Evolutionary conservation across 208 protist species (phyloP).

Genomic region (Leishmania aethiopica): DNA sequence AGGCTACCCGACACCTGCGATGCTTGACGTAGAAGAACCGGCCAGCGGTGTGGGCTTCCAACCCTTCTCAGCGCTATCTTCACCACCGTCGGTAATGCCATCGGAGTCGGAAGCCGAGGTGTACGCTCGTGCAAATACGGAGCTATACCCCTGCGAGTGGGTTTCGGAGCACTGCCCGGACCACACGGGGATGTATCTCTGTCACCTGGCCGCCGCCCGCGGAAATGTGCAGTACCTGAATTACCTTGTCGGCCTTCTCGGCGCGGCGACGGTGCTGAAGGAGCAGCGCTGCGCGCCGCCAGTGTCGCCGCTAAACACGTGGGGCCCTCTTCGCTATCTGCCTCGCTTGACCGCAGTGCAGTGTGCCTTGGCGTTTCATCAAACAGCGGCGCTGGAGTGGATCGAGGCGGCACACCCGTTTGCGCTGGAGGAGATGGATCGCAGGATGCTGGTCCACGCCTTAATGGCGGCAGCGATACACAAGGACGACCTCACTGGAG

Average conservation of each 20-base stretch:
- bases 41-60: not conserved
- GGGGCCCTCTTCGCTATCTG: constrained; percentile 17
- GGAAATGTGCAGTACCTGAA: constrained; percentile 37
- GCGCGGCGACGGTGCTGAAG: constrained; percentile 30
- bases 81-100: not conserved
- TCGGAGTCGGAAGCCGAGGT: not conserved
- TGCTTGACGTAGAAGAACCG: not conserved
- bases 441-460: not conserved
- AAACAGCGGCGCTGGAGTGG: constrained; percentile 44
- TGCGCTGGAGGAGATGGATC: constrained; percentile 7
- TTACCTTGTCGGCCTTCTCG: constrained; percentile 23
- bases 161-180: constrained; percentile 40
- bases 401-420: constrained; percentile 32
- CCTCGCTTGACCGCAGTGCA: constrained; percentile 31
- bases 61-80: not conserved
- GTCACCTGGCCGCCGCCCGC: constrained; percentile 35
- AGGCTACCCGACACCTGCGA: not conserved
- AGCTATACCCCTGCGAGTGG: constrained; percentile 22
- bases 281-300: constrained; percentile 23
- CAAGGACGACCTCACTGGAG: constrained; percentile 21
- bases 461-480: constrained; percentile 25
- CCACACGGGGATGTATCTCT: constrained; percentile 38
- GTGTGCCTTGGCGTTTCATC: constrained; percentile 40
- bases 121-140: not conserved
- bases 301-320: not conserved